Evolutionary conservation across 306 rosid species (phyloP).

Genomic region (Mucuna pruriens): DNA sequence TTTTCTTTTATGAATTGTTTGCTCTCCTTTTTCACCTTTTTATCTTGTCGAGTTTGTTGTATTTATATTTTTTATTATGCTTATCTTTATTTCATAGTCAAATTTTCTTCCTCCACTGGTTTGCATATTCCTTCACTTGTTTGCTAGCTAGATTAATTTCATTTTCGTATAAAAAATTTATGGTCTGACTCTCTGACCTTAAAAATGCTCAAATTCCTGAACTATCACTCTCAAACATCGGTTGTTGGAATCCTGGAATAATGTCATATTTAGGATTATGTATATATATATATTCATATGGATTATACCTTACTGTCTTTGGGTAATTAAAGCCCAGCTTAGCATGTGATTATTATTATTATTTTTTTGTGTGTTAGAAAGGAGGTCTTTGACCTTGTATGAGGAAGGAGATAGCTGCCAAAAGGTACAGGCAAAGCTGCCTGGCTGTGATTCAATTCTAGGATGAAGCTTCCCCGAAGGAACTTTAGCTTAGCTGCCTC

Average conservation of each 20-base stretch:
- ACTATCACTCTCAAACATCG: background rate
- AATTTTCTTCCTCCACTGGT: background rate
- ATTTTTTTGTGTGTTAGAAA: background rate
- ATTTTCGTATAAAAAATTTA: background rate
- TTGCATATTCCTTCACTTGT: background rate
- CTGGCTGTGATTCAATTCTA: constrained; percentile 5
- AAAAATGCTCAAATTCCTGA: background rate
- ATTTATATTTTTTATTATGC: background rate
- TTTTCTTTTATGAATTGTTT: constrained; percentile 23
- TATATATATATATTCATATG: background rate
- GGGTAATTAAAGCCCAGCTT: background rate
- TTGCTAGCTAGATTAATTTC: constrained; percentile 20
- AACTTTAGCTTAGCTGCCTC: background rate
- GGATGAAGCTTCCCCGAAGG: background rate
- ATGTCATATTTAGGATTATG: background rate
- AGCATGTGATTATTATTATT: background rate
- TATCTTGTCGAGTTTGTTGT: constrained; percentile 12
- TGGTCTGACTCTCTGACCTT: background rate
- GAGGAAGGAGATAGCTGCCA: background rate
- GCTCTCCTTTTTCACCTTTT: background rate
- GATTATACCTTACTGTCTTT: background rate
- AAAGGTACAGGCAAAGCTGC: background rate
- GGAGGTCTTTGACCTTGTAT: background rate
- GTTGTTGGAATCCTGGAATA: background rate
- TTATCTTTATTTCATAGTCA: constrained; percentile 7